Base-by-base conservation (phyloP, 2,329 filamentous ascomycete genomes). In the Tolypocladium nubicola region DNA sequence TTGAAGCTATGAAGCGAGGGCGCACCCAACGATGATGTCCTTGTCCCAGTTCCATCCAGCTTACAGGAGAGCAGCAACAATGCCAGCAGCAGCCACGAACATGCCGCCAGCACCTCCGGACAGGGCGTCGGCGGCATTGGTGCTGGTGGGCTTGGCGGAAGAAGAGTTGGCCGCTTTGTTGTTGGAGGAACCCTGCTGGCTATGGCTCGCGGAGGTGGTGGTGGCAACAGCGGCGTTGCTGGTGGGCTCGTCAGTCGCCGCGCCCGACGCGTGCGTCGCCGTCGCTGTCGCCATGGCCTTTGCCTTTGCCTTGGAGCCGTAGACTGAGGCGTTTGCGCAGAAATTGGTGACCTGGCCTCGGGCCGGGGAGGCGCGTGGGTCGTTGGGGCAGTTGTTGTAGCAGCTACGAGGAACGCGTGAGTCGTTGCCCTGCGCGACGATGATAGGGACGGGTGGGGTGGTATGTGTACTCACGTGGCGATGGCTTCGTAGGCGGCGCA, bases 381-480 rank as follows among this genome's bases (percentile, higher is more conserved):
- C 78, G 63, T 76, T 70, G 65, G 79, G 79, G 73, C 79, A 81
- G 75, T 81, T 81, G 73, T 79, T 79, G 72, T 74, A 81, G 76
- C 79, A 81, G 60, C 76, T 78, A 57, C 52, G 26, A 26, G 53
- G 26, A 37, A 10, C 11, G 37, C 39, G 54, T 61, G 47, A 59
- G 58, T 19, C 3, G 37, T 23, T 21, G 37, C 14, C 43, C 23
- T 50, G 33, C 6, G 38, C 53, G 16, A 49, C 53, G 7, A 14
- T 11, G 49, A n/a, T 30, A 5, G 30, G 30, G 30, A 33, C 3
- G 19, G 16, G 19, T 19, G n/a, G 35, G 35, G 53, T 19, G 47
- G 26, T 21, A 35, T 50, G 19, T 45, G 30, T n/a, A 71, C 75
- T 60, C 66, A 80, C 76, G 77, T 79, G 52, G 75, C 65, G 54